Evolutionary conservation across 2,329 filamentous ascomycete species (phyloP).

Genomic region (Spiromastix sp.): DNA sequence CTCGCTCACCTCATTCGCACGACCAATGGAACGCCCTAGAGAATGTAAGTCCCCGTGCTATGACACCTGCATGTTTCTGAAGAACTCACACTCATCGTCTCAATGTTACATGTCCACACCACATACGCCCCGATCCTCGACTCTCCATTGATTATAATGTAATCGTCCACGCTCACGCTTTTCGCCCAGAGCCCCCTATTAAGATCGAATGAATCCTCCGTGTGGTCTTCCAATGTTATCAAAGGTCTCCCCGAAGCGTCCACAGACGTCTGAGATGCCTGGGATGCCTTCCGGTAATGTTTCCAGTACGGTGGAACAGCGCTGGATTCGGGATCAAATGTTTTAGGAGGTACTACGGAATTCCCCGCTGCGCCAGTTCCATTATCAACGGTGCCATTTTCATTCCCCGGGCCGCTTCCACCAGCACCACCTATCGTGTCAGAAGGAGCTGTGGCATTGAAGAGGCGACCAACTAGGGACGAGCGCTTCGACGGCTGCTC

Average conservation of each 20-base stretch:
- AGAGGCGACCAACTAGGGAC: not conserved
- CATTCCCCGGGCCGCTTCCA: not conserved
- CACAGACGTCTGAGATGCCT: constrained; percentile 29
- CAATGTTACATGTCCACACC: constrained; percentile 83
- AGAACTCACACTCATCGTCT: constrained; percentile 69
- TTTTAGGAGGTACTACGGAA: constrained; percentile 7
- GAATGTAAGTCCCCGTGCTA: constrained; percentile 14
- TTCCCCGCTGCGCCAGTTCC: constrained; percentile 8
- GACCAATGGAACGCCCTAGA: constrained; percentile 45
- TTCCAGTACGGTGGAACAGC: constrained; percentile 37
- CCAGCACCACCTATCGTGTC: not conserved
- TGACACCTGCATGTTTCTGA: no score
- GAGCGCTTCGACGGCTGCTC: constrained; percentile 7
- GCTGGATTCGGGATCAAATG: constrained; percentile 19
- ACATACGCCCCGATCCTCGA: constrained; percentile 74
- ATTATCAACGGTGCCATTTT: constrained; percentile 3
- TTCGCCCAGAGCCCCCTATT: constrained; percentile 52
- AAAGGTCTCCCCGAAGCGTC: constrained; percentile 25
- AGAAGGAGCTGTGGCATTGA: constrained; percentile 1
- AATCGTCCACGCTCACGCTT: constrained; percentile 51
- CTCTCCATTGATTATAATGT: constrained; percentile 50
- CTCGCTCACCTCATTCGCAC: constrained; percentile 46
- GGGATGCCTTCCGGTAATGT: constrained; percentile 31
- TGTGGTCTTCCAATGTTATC: constrained; percentile 56
- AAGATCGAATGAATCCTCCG: constrained; percentile 46